Evolutionary conservation across 495 filamentous ascomycete genomes (phyloP).

Genomic region (Hyaloscypha bicolor): DNA sequence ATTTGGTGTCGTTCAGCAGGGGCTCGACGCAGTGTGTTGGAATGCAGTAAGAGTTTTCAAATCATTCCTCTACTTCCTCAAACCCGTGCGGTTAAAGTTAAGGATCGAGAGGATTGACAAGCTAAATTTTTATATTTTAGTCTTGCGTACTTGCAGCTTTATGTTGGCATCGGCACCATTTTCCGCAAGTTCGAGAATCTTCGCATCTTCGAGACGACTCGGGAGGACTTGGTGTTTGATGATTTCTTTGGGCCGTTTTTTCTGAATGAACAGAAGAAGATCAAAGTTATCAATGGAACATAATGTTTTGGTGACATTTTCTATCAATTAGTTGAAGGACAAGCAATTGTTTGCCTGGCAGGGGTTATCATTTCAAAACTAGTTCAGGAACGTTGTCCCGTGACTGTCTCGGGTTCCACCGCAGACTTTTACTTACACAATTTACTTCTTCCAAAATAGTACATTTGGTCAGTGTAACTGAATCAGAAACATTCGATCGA

Average conservation of each 20-base stretch:
- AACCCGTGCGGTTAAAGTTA: too few species aligned
- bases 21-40: conserved; percentile 41
- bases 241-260: conserved; percentile 28
- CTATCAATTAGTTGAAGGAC: too few species aligned
- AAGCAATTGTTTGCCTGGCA: too few species aligned
- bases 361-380: too few species aligned
- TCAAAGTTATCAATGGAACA: not conserved
- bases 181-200: conserved; percentile 36
- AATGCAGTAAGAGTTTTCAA: conserved; percentile 28
- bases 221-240: conserved; percentile 28
- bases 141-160: conserved; percentile 37
- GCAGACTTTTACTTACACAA: too few species aligned
- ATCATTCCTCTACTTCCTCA: too few species aligned
- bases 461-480: too few species aligned
- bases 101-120: too few species aligned
- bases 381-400: too few species aligned
- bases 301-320: not conserved
- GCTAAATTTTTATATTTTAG: conserved; percentile 6
- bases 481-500: too few species aligned
- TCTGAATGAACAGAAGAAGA: not conserved
- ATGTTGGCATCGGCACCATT: conserved; percentile 33
- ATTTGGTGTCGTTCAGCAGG: conserved; percentile 41
- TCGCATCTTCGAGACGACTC: conserved; percentile 22
- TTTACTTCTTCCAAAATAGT: too few species aligned
- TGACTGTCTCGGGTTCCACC: too few species aligned